Evolutionary conservation across 2,329 filamentous ascomycete genomes (phyloP).

Genomic region (Aspergillus sp.): DNA sequence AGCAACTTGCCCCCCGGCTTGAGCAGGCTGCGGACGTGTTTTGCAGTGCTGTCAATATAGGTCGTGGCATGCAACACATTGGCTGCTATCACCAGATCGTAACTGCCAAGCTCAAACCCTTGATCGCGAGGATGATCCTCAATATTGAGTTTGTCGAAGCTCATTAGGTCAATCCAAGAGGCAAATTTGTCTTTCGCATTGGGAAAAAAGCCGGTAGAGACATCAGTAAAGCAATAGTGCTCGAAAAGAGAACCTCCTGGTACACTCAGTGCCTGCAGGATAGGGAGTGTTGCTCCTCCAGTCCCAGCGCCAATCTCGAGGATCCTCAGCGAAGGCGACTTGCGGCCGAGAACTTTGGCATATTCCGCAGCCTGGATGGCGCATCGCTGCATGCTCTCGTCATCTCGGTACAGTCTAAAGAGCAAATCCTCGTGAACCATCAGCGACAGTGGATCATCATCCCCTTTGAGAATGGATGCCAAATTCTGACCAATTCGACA

Average conservation of each 20-base stretch:
- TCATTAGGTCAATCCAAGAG: slow-evolving; percentile 18
- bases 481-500: slow-evolving; percentile 13
- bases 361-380: slow-evolving; percentile 16
- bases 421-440: slow-evolving; percentile 22
- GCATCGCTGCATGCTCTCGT: slow-evolving; percentile 14
- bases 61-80: slow-evolving; percentile 27
- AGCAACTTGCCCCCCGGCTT: slow-evolving; percentile 24
- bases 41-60: slow-evolving; percentile 18
- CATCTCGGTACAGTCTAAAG: slow-evolving; percentile 15
- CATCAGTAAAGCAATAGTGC: slow-evolving; percentile 21
- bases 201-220: slow-evolving; percentile 27
- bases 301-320: slow-evolving; percentile 24
- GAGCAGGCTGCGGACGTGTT: slow-evolving; percentile 21
- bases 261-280: slow-evolving; percentile 14
- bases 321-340: slow-evolving; percentile 20
- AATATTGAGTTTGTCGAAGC: slow-evolving; percentile 21
- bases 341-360: slow-evolving; percentile 24
- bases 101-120: slow-evolving; percentile 18
- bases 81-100: slow-evolving; percentile 27
- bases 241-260: slow-evolving; percentile 14
- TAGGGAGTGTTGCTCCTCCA: slow-evolving; percentile 18
- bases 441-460: slow-evolving; percentile 22
- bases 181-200: slow-evolving; percentile 21
- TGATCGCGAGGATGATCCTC: slow-evolving; percentile 19
- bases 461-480: slow-evolving; percentile 16